Percentiles rank a stretch among this genome's conserved stretches.
phyloP scores from a whole-genome alignment of 140 eudicot genomes.

The Bidens hawaiensis region DNA sequence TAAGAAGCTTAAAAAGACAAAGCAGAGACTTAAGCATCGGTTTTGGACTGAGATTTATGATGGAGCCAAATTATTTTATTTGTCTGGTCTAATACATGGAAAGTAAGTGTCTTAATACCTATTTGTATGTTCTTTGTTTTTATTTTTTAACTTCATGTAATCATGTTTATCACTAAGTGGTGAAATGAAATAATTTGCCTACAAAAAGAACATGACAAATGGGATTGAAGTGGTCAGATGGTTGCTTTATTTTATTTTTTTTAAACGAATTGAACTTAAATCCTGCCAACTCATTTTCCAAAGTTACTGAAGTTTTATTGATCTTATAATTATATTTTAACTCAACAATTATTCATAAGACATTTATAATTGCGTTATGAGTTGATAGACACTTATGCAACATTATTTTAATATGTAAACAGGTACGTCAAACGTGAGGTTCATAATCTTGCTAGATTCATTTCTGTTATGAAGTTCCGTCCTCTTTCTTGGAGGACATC shows the following conservation, averaged over 20 bases:
- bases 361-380: background rate
- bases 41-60: conserved; percentile 94
- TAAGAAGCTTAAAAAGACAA: conserved; percentile 86
- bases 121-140: background rate
- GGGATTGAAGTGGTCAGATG: background rate
- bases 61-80: conserved; percentile 89
- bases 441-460: conserved; percentile 90
- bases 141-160: background rate
- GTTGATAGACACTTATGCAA: background rate
- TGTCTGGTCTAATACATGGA: conserved; percentile 92
- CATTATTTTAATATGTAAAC: conserved; percentile 8
- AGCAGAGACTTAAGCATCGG: conserved; percentile 86
- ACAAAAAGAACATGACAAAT: background rate
- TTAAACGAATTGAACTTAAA: background rate
- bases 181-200: background rate
- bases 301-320: background rate
- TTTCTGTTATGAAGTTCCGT: conserved; percentile 91
- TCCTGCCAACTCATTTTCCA: background rate
- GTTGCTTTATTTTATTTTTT: background rate
- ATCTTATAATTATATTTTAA: background rate
- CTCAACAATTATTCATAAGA: background rate
- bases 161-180: background rate
- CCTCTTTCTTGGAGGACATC: conserved; percentile 84
- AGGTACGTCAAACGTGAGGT: conserved; percentile 91
- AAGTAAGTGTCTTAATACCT: conserved; percentile 55